These are phyloP conservation scores for Phragmites australis DNA, from an alignment of 176 grass and related monocot genomes.

Conservation along the genomic window DNA sequence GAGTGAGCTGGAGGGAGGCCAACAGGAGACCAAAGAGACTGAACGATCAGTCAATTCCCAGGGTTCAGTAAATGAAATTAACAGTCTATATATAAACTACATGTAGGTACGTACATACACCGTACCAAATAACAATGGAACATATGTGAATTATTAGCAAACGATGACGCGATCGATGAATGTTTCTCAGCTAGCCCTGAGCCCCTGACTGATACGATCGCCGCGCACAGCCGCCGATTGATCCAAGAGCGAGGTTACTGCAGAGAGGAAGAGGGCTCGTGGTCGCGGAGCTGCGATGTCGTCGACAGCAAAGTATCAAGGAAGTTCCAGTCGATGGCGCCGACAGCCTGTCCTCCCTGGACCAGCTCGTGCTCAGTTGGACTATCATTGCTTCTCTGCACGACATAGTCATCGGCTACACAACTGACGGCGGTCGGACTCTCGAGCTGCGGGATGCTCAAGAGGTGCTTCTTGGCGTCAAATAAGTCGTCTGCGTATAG, in stretches of 20 bases:
- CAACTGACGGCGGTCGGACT: neutral
- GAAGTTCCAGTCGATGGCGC: slow-evolving; percentile 60
- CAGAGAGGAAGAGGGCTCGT: slow-evolving; percentile 37
- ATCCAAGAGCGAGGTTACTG: neutral
- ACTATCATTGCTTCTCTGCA: neutral
- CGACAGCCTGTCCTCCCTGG: neutral
- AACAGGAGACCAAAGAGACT: no score
- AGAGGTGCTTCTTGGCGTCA: slow-evolving; percentile 45
- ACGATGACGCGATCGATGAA: neutral
- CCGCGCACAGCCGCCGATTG: no score
- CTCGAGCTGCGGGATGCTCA: slow-evolving; percentile 47
- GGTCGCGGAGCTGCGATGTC: slow-evolving; percentile 38
- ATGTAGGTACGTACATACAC: neutral
- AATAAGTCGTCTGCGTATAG: neutral
- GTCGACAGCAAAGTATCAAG: slow-evolving; percentile 59
- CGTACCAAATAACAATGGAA: neutral
- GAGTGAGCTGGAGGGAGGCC: no score
- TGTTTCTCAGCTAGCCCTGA: neutral
- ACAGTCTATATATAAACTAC: no score
- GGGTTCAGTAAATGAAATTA: no score
- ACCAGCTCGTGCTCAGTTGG: neutral
- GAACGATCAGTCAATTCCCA: no score
- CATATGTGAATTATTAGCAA: no score
- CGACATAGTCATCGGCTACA: neutral
- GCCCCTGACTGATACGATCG: no score